Evolutionary conservation across 306 rosid species (phyloP).

Genomic region (Begonia peltatifolia): DNA sequence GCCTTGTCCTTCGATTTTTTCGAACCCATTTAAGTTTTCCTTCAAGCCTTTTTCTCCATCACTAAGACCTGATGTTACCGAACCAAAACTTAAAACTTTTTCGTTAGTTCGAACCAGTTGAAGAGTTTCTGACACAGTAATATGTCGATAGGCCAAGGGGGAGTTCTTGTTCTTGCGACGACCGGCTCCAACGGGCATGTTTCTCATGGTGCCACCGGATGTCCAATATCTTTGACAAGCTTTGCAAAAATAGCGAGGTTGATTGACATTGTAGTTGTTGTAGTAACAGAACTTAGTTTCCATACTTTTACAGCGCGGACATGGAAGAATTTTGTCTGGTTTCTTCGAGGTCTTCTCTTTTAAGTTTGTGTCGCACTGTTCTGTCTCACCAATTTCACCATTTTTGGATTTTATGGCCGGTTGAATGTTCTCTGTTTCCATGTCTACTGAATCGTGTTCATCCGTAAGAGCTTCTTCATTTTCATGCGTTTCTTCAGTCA

Average conservation of each 20-base stretch:
- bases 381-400: constrained; percentile 27
- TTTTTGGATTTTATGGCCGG: constrained; percentile 14
- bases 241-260: constrained; percentile 92
- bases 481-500: constrained; percentile 14
- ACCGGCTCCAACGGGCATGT: constrained; percentile 91
- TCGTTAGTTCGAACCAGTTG: constrained; percentile 53
- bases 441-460: constrained; percentile 21
- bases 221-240: constrained; percentile 97
- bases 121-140: constrained; percentile 63
- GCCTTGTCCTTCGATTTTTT: constrained; percentile 23
- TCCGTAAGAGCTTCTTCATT: constrained; percentile 21
- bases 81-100: constrained; percentile 67
- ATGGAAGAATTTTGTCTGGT: constrained; percentile 76
- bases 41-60: constrained; percentile 36
- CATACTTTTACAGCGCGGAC: constrained; percentile 94
- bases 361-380: constrained; percentile 24
- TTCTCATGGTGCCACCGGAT: constrained; percentile 89
- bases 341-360: constrained; percentile 69
- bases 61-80: constrained; percentile 38
- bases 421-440: too few relatives aligned
- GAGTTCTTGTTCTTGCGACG: constrained; percentile 84
- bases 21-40: constrained; percentile 31
- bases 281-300: constrained; percentile 91
- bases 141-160: constrained; percentile 36
- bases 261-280: constrained; percentile 79